phyloP scores from a whole-genome alignment of 768 basidiomycete genomes.

The Tricholoma furcatifolium region DNA sequence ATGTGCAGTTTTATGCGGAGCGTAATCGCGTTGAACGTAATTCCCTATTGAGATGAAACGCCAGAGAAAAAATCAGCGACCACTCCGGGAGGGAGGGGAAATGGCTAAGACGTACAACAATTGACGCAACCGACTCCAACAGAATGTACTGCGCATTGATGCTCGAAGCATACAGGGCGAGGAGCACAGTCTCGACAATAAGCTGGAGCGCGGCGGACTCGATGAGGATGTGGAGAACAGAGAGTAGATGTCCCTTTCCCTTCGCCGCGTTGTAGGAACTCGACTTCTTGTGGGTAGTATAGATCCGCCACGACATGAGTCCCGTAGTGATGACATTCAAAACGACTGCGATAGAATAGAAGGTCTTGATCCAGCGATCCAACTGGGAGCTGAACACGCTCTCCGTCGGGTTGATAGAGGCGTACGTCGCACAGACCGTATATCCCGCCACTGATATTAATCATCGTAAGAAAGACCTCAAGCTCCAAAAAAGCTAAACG shows the following conservation, averaged over 20 bases:
- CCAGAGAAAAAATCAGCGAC: too few relatives aligned
- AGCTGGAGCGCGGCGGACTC: constrained; percentile 12
- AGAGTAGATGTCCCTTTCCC: not conserved
- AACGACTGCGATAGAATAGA: constrained; percentile 9
- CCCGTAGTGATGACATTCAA: constrained; percentile 10
- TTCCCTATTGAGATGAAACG: constrained; percentile 2
- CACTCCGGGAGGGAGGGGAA: too few relatives aligned
- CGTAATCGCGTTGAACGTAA: constrained; percentile 12
- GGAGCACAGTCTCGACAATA: constrained; percentile 6
- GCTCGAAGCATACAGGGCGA: constrained; percentile 6
- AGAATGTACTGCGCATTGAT: constrained; percentile 12
- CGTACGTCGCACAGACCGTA: constrained; percentile 9
- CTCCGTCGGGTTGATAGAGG: constrained; percentile 7
- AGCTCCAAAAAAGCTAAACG: not conserved
- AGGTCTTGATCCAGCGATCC: constrained; percentile 9
- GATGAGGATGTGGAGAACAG: constrained; percentile 6
- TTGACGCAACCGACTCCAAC: constrained; percentile 7
- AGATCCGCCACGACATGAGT: constrained; percentile 9
- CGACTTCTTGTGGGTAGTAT: constrained; percentile 3
- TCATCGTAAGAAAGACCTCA: not conserved
- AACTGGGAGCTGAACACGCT: constrained; percentile 9
- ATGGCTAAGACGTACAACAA: not conserved
- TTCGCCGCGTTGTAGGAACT: not conserved
- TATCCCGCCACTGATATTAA: constrained; percentile 7
- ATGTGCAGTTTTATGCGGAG: constrained; percentile 9